Percentiles rank a stretch among this genome's conserved stretches.
Conservation (phyloP, 1,139 yeast species). For the Hyphopichia fennica region DNA sequence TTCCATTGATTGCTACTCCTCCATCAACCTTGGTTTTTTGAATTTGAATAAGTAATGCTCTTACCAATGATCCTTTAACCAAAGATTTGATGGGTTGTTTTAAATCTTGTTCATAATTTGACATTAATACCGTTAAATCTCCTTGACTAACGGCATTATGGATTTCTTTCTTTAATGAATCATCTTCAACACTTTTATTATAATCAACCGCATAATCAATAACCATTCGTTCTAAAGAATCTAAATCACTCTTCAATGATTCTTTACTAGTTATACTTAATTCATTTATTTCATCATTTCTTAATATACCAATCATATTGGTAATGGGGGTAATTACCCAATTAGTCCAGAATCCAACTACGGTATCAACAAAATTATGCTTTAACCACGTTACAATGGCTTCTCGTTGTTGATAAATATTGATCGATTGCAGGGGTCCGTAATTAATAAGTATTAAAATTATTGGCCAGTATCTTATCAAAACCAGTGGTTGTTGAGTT, state of each 20-base stretch:
- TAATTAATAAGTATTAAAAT: slow-evolving; percentile 36
- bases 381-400: slow-evolving; percentile 2
- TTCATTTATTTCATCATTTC: slow-evolving; percentile 73
- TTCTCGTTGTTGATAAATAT: slow-evolving; percentile 16
- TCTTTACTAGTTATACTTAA: slow-evolving; percentile 79
- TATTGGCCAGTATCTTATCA: slow-evolving; percentile 70
- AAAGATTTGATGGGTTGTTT: slow-evolving; percentile 67
- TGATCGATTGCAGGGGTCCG: slow-evolving; percentile 50
- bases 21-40: slow-evolving; percentile 97
- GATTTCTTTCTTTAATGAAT: slow-evolving; percentile 29
- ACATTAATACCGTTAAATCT: slow-evolving; percentile 76
- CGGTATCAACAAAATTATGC: slow-evolving; percentile 3
- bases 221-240: slow-evolving; percentile 86
- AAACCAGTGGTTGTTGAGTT: slow-evolving; percentile 46
- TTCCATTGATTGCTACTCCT: slow-evolving; percentile 84
- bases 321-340: slow-evolving; percentile 83
- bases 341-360: slow-evolving; percentile 64
- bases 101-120: slow-evolving; percentile 75
- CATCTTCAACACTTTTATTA: slow-evolving; percentile 17
- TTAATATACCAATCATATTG: slow-evolving; percentile 72
- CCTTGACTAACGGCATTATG: slow-evolving; percentile 57
- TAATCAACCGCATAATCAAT: slow-evolving; percentile 64
- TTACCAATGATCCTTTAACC: slow-evolving; percentile 65
- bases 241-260: slow-evolving; percentile 73
- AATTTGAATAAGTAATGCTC: slow-evolving; percentile 80